These are phyloP conservation scores for Pisolithus microcarpus DNA, from an alignment of 768 basidiomycete species.

Conservation along the genomic window DNA sequence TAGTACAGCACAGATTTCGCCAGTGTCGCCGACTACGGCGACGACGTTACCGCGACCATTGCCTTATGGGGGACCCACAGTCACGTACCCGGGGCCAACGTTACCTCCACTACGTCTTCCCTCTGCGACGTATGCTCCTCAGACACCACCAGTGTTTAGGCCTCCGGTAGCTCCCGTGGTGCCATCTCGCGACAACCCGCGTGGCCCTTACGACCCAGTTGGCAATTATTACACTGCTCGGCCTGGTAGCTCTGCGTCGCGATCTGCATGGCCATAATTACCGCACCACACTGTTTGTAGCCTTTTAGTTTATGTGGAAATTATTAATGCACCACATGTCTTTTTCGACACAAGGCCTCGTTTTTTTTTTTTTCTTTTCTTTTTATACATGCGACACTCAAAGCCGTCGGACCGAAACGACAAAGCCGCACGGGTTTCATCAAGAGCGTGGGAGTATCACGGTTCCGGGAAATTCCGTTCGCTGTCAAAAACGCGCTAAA, in stretches of 20 bases:
- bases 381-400: background rate
- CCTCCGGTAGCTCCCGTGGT: slow-evolving; percentile 13
- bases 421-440: background rate
- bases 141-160: slow-evolving; percentile 13
- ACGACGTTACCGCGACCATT: slow-evolving; percentile 6
- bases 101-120: slow-evolving; percentile 24
- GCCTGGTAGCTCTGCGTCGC: slow-evolving; percentile 17
- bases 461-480: slow-evolving; percentile 27
- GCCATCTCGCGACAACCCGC: slow-evolving; percentile 15
- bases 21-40: slow-evolving; percentile 20
- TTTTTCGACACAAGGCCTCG: background rate
- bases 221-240: slow-evolving; percentile 18
- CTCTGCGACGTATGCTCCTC: slow-evolving; percentile 14
- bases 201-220: slow-evolving; percentile 16
- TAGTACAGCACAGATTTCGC: slow-evolving; percentile 11
- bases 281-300: slow-evolving; percentile 12
- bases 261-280: slow-evolving; percentile 23
- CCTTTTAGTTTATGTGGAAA: slow-evolving; percentile 4
- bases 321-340: slow-evolving; percentile 7
- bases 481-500: slow-evolving; percentile 40
- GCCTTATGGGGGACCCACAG: slow-evolving; percentile 11
- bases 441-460: slow-evolving; percentile 21
- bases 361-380: background rate
- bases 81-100: slow-evolving; percentile 16
- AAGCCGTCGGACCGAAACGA: background rate